Base-by-base conservation (phyloP, 2,329 filamentous ascomycete species). In the Xylariaceae sp. region DNA sequence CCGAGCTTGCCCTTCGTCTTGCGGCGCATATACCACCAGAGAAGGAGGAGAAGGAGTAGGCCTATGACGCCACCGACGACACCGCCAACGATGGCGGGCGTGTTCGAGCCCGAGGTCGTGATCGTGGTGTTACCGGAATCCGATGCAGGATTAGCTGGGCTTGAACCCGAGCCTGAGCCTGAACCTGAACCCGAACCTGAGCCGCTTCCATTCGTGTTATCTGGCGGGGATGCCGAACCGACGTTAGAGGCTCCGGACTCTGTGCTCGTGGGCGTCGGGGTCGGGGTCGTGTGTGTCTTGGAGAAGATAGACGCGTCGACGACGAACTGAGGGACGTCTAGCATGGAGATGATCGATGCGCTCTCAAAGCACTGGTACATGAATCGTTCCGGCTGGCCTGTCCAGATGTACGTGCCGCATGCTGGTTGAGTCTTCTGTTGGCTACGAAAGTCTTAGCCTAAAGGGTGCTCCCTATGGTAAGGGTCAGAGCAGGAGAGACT, bases 321-420 rank as follows among this genome's bases (percentile, higher is more conserved):
- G 12, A 71, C 62, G 44, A 64, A 68, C 50, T 68, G 68, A 0
- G 72, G 72, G 19, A 64, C 64, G 53, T 72, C 67, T 3, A 71
- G 59, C 61, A 74, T 65, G 7, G 67, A 64, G 32, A 71, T 47
- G 32, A 71, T 55, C 0, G 64, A 63, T 1, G 65, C 54, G 0
- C 54, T 55, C 8, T 60, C 55, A 52, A 67, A 65, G 56, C 72
- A 74, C 11, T 68, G 65, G 56, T 68, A 72, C 71, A 73, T 72
- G 51, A 64, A 70, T 26, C 67, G 66, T 3, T 61, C 50, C 0
- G 71, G 66, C 1, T 60, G 19, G 41, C 68, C 70, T 0, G 68
- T 67, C 71, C 72, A 74, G 46, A 73, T 50, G 51, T 69, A 72
- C 0, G 70, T 73, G 2, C 67, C 68, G 59, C 72, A 74, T 8